These are phyloP conservation scores for Paraglomus brasilianum DNA, from an alignment of 192 early-diverging fungal genomes.

Conservation along the genomic window DNA sequence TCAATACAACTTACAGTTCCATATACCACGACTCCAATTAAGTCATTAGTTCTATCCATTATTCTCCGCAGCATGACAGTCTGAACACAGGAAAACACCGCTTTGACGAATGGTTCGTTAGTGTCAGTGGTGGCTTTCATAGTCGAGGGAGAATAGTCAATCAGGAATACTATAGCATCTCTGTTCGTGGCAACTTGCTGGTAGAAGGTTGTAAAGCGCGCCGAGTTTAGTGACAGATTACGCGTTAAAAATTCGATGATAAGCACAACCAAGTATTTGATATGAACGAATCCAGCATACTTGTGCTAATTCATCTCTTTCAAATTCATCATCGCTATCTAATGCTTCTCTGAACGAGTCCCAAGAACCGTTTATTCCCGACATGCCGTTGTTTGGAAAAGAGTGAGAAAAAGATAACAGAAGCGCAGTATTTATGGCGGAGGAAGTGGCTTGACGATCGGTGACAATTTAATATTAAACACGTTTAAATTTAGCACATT, in stretches of 20 bases:
- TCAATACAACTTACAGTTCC: constrained; percentile 44
- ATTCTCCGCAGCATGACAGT: constrained; percentile 46
- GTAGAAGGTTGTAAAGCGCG: not conserved
- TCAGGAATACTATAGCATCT: constrained; percentile 53
- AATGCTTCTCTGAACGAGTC: too few species aligned
- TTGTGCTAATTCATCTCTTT: not conserved
- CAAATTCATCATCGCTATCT: not conserved
- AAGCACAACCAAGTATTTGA: not conserved
- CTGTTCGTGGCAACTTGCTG: constrained; percentile 31
- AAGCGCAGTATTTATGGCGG: too few species aligned
- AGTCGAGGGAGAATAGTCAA: constrained; percentile 51
- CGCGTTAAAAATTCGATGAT: not conserved
- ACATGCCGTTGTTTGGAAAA: too few species aligned
- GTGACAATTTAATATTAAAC: too few species aligned
- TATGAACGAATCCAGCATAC: not conserved
- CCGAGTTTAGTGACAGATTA: not conserved
- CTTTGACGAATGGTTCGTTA: constrained; percentile 44
- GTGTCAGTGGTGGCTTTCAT: constrained; percentile 34
- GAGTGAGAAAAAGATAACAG: too few species aligned
- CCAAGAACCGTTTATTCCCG: too few species aligned
- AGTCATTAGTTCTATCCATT: constrained; percentile 38
- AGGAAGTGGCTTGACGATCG: too few species aligned
- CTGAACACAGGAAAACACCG: constrained; percentile 38
- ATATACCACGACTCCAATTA: constrained; percentile 47
- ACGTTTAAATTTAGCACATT: too few species aligned